Base-by-base conservation (phyloP, 768 basidiomycete genomes). In the Phaeolepiota aurea region DNA sequence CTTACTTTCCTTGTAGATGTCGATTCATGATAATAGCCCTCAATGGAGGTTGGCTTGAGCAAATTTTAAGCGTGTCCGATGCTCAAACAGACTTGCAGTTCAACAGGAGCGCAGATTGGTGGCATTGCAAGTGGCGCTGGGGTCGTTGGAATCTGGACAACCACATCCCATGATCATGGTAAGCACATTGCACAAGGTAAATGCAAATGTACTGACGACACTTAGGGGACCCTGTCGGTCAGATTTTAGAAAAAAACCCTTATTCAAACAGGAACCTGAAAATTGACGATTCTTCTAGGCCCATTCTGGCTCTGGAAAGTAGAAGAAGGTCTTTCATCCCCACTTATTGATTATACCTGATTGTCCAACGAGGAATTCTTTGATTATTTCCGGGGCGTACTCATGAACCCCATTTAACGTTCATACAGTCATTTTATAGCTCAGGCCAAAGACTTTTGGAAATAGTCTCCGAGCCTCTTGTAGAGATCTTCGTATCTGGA, bases 231-330 rank as follows among this genome's bases (percentile, higher is more conserved):
- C 82, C 81, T 19, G 75, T 71, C 38, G 82, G 81, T 83, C 54
- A 47, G 74, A 15, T n/a, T 13, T 9, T 20, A 5, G 5, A 16
- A 14, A 15, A 34, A 11, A 14, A 14, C n/a, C 40, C n/a, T 30
- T 5, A 11, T 20, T 22, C 14, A n/a, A 15, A n/a, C 36, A 3
- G 21, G 18, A 11, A 21, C 10, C 13, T 15, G n/a, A n/a, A n/a
- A n/a, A n/a, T n/a, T n/a, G n/a, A n/a, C n/a, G n/a, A n/a, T 32
- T 32, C 14, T n/a, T 9, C 9, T 47, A 82, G 81, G 81, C 32
- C 81, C 82, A 2, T 84, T 82, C 53, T 84, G 80, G 82, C 64
- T 84, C 48, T 81, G 77, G 71, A 81, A 80, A 56, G 72, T 74
- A 33, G 58, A 58, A 13, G 64, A 68, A 7, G 53, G 63, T 38